Evolutionary conservation across 495 filamentous ascomycete genomes (phyloP), one percentile per base, ranked within the genome.

Genomic region (Hypomontagnella monticulosa): DNA sequence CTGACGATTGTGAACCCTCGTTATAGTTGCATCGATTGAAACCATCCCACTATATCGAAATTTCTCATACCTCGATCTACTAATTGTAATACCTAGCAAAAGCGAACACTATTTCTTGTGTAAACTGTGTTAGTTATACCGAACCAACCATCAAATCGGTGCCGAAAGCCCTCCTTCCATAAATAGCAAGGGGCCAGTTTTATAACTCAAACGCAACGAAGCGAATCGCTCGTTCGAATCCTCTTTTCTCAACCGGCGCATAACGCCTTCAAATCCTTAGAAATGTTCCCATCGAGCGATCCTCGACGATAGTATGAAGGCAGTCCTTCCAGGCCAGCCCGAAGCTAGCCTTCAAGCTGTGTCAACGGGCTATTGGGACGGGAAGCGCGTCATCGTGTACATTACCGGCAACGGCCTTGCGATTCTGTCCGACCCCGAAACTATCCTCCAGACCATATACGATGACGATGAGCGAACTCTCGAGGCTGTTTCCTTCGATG

Each of bases 251-350:
- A 32, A 41, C 41, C 30, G 18, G 2, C 54, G 38, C 19, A 16
- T 48, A 34, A 36, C 48, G 23, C 34, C 47, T 10, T 34, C 14
- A 8, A 27, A 57, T 61, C 33, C 59, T 15, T 68, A 74, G 69
- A 65, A 38, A 74, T 74, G 71, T 57, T 55, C 48, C 37, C 67
- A 57, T 57, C 59, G 66, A 63, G 19, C 43, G 44, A 58, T 19
- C 47, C 38, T 34, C 54, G 63, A 66, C 75, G 71, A 71, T 82
- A 82, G 80, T 70, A 86, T 86, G 84, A 79, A 88, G 85, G 87
- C 88, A 73, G 85, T 97, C 81, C 88, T 97, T 75, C 94, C 94
- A 71, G 94, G 94, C 76, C 88, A 88, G 85, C 94, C 94, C 75
- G 88, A 88, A 85, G 84, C 92, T 71, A 91, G 87, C 80, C 91